These are phyloP conservation scores for Populus hybrid DNA, from an alignment of 441 rosid species.

Conservation along the genomic window DNA sequence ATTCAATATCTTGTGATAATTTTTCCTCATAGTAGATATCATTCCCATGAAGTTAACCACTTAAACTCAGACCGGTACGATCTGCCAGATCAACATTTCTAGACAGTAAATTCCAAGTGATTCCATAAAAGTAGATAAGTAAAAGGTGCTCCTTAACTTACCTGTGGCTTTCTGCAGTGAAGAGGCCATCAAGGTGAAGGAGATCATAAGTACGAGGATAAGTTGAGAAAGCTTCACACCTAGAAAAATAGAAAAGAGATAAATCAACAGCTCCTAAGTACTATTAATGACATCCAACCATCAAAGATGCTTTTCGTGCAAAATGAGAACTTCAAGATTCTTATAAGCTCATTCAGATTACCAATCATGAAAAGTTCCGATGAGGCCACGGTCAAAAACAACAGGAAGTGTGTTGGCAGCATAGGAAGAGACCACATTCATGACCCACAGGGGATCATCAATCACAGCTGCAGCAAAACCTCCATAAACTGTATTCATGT, in stretches of 20 bases:
- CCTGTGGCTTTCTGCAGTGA: constrained; percentile 90
- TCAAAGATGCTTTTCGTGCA: background rate
- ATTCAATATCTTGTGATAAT: too few species aligned
- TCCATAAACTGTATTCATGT: constrained; percentile 90
- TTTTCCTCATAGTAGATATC: too few species aligned
- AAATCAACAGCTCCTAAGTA: background rate
- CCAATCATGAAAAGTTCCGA: constrained; percentile 96
- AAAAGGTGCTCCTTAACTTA: constrained; percentile 15
- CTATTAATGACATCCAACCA: background rate
- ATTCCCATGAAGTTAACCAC: background rate
- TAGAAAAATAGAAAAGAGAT: constrained; percentile 27
- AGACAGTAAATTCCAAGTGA: background rate
- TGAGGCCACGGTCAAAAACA: constrained; percentile 84
- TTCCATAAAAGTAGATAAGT: background rate
- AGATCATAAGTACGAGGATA: constrained; percentile 96
- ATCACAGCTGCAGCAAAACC: constrained; percentile 81
- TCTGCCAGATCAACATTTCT: background rate
- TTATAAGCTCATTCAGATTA: constrained; percentile 19
- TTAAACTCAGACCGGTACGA: background rate
- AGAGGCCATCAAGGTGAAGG: constrained; percentile 85
- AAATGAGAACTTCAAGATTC: background rate
- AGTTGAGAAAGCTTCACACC: constrained; percentile 98
- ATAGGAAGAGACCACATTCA: constrained; percentile 92
- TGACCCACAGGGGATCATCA: constrained; percentile 87
- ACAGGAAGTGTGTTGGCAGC: constrained; percentile 75